Percentiles rank a stretch among this genome's conserved stretches.
Evolutionary conservation across 106 monocot species (phyloP).

Genomic region (Platanthera zijinensis): DNA sequence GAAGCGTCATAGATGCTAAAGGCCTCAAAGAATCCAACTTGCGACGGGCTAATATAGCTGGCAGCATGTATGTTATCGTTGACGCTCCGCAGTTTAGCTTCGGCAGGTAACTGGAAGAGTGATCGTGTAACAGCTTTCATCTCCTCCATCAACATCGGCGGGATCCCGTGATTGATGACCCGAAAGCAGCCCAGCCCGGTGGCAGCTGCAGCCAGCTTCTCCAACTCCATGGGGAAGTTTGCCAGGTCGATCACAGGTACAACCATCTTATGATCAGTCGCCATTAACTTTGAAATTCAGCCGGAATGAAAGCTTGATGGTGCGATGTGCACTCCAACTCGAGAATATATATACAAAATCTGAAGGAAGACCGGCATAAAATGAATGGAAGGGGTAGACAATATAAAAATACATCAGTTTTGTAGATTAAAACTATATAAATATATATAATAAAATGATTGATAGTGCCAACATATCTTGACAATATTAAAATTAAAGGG

Average conservation of each 20-base stretch:
- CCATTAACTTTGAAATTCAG: background rate
- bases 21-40: conserved; percentile 33
- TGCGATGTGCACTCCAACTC: too few relatives aligned
- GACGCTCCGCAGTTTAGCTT: conserved; percentile 29
- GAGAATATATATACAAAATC: too few relatives aligned
- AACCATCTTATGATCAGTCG: background rate
- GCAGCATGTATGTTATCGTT: conserved; percentile 28
- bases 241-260: conserved; percentile 27
- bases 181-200: conserved; percentile 36
- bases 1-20: conserved; percentile 42
- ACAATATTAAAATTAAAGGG: too few relatives aligned
- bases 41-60: conserved; percentile 32
- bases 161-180: conserved; percentile 33
- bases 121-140: conserved; percentile 40
- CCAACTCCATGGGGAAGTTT: conserved; percentile 8
- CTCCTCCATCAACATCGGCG: conserved; percentile 24
- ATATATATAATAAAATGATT: too few relatives aligned
- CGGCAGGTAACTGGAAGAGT: conserved; percentile 38
- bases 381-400: too few relatives aligned
- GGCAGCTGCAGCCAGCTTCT: conserved; percentile 22
- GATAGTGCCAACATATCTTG: too few relatives aligned
- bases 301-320: too few relatives aligned
- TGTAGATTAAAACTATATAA: too few relatives aligned
- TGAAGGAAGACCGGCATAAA: too few relatives aligned
- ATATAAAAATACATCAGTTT: too few relatives aligned